Evolutionary conservation across 164 flowering plant species (phyloP).

Genomic region (Nelumbo lutea): DNA sequence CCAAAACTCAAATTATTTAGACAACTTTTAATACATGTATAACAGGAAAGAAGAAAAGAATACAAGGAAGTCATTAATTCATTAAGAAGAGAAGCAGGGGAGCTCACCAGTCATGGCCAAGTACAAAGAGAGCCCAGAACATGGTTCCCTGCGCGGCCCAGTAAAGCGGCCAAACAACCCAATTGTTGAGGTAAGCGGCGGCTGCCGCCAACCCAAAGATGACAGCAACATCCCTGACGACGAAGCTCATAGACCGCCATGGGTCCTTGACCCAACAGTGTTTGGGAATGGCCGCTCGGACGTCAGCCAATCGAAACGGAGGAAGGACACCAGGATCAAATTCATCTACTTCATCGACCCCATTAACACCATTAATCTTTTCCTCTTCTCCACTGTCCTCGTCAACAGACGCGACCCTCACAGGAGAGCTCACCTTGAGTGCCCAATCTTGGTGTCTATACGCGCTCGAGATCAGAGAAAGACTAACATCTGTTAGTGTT

Average conservation of each 20-base stretch:
- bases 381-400: constrained; percentile 13
- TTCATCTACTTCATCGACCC: constrained; percentile 15
- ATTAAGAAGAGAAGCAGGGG: background rate
- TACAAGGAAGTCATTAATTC: background rate
- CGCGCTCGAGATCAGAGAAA: background rate
- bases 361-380: constrained; percentile 1
- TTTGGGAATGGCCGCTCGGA: constrained; percentile 68
- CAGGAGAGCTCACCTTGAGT: constrained; percentile 24
- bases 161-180: constrained; percentile 74
- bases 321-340: constrained; percentile 68
- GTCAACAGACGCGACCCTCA: constrained; percentile 15
- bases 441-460: constrained; percentile 18
- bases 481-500: constrained; percentile 20
- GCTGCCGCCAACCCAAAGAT: constrained; percentile 58
- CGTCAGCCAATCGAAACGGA: constrained; percentile 55
- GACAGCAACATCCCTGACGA: constrained; percentile 57
- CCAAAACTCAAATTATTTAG: background rate
- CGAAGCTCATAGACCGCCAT: constrained; percentile 77
- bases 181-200: constrained; percentile 50
- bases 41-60: background rate
- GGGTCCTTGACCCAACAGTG: constrained; percentile 87
- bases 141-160: constrained; percentile 83
- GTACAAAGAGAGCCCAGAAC: constrained; percentile 92
- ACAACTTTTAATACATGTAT: background rate
- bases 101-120: constrained; percentile 78